Evolutionary conservation across 2,329 filamentous ascomycete species (phyloP).

Genomic region (Arthroderma uncinatum): DNA sequence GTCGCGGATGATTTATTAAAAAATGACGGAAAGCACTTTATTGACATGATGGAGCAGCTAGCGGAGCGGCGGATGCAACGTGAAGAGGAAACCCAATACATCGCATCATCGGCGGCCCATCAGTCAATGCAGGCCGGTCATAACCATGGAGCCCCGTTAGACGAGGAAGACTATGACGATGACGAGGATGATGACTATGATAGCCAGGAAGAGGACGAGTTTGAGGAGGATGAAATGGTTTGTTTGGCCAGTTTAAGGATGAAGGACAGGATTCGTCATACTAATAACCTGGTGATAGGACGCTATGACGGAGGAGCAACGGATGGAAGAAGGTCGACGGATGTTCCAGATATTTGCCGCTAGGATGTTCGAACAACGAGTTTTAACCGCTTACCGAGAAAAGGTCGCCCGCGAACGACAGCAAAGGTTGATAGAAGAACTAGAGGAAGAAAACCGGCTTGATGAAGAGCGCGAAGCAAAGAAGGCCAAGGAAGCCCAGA

Average conservation of each 20-base stretch:
- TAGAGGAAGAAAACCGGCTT: conserved; percentile 70
- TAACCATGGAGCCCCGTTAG: conserved; percentile 60
- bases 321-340: conserved; percentile 93
- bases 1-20: conserved; percentile 97
- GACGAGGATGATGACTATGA: conserved; percentile 64
- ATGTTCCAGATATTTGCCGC: conserved; percentile 99
- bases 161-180: conserved; percentile 62
- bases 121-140: conserved; percentile 56
- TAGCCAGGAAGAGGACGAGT: conserved; percentile 53
- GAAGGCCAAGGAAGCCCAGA: conserved; percentile 86
- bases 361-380: conserved; percentile 96
- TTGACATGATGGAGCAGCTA: conserved; percentile 99
- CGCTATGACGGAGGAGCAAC: conserved; percentile 92
- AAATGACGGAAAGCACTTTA: conserved; percentile 98
- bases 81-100: conserved; percentile 74
- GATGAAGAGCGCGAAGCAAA: conserved; percentile 76
- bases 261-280: not conserved
- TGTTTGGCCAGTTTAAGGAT: conserved; percentile 25
- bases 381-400: conserved; percentile 92
- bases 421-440: conserved; percentile 76
- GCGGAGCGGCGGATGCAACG: conserved; percentile 94
- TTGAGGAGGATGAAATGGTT: conserved; percentile 57
- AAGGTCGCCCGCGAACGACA: conserved; percentile 92
- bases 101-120: conserved; percentile 49
- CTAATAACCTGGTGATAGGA: conserved; percentile 47